A percentile compares a stretch with the other conserved stretches of the same genome.
Evolutionary conservation across 768 basidiomycete species (phyloP).

Genomic region (Lactifluus echinatus): DNA sequence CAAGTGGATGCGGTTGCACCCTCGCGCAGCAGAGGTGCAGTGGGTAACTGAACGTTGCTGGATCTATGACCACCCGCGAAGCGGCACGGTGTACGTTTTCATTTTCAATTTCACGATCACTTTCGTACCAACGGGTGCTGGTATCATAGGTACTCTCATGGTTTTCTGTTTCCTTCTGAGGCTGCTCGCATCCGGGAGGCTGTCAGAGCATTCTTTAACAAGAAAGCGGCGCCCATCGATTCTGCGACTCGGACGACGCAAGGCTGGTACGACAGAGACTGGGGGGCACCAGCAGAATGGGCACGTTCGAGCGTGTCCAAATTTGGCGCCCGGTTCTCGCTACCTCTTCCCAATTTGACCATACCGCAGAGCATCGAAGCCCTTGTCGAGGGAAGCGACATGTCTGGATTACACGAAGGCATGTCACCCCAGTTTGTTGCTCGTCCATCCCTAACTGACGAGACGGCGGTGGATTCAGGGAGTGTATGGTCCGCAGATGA

Average conservation of each 20-base stretch:
- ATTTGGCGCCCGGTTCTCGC: conserved; percentile 69
- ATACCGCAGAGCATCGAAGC: conserved; percentile 76
- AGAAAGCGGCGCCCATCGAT: conserved; percentile 23
- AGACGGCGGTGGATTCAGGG: conserved; percentile 30
- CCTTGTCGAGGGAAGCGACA: conserved; percentile 83
- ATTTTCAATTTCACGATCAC: neutral
- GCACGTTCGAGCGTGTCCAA: conserved; percentile 80
- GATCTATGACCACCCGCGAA: conserved; percentile 96
- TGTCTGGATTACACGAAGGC: conserved; percentile 68
- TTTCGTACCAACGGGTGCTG: neutral
- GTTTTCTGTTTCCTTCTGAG: conserved; percentile 90
- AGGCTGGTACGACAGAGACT: conserved; percentile 22
- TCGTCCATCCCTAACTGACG: neutral
- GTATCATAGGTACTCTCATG: conserved; percentile 74
- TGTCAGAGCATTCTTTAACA: conserved; percentile 46
- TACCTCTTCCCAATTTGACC: conserved; percentile 58
- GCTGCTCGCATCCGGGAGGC: conserved; percentile 55
- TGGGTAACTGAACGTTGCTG: conserved; percentile 93
- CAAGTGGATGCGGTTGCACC: conserved; percentile 87
- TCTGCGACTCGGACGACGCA: conserved; percentile 23
- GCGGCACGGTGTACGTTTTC: conserved; percentile 75
- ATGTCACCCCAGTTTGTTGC: conserved; percentile 13
- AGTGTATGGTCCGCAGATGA: conserved; percentile 50
- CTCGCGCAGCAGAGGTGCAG: conserved; percentile 64
- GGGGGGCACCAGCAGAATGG: conserved; percentile 47